phyloP scores from a whole-genome alignment of 2,329 filamentous ascomycete genomes.

The Exophiala sp. region DNA sequence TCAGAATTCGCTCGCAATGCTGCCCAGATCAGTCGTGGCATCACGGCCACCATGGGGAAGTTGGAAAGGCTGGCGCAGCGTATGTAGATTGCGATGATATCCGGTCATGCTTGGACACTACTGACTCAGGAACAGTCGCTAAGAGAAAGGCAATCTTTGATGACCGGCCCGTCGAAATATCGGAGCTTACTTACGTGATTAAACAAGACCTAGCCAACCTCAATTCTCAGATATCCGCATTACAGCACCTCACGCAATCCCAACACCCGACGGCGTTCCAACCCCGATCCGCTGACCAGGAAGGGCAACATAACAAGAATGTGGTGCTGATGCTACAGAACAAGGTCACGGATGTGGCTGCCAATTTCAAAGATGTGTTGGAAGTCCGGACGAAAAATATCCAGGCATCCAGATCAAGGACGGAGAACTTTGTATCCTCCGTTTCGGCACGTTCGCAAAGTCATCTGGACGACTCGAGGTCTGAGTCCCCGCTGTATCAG shows the following conservation, averaged over 20 bases:
- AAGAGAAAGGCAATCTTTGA: conserved; percentile 96
- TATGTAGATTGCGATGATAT: conserved; percentile 39
- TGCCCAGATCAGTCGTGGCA: conserved; percentile 84
- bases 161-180: conserved; percentile 92
- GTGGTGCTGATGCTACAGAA: conserved; percentile 38
- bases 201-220: conserved; percentile 86
- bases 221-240: conserved; percentile 77
- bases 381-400: conserved; percentile 98
- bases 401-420: conserved; percentile 82
- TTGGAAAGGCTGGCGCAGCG: conserved; percentile 84
- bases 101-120: neutral
- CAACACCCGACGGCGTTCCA: conserved; percentile 60
- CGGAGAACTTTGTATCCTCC: conserved; percentile 92
- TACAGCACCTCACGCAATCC: conserved; percentile 71
- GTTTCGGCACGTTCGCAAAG: conserved; percentile 71
- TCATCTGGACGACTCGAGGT: conserved; percentile 59
- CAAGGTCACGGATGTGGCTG: conserved; percentile 68
- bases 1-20: conserved; percentile 92
- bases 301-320: conserved; percentile 97
- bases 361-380: conserved; percentile 94
- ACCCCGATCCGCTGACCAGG: conserved; percentile 55
- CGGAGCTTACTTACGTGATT: conserved; percentile 93
- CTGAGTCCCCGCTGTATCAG: conserved; percentile 79
- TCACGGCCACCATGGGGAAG: conserved; percentile 88
- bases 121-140: conserved; percentile 55